Evolutionary conservation across 2,329 filamentous ascomycete species (phyloP).

Genomic region (Atkinsonella hypoxylon): DNA sequence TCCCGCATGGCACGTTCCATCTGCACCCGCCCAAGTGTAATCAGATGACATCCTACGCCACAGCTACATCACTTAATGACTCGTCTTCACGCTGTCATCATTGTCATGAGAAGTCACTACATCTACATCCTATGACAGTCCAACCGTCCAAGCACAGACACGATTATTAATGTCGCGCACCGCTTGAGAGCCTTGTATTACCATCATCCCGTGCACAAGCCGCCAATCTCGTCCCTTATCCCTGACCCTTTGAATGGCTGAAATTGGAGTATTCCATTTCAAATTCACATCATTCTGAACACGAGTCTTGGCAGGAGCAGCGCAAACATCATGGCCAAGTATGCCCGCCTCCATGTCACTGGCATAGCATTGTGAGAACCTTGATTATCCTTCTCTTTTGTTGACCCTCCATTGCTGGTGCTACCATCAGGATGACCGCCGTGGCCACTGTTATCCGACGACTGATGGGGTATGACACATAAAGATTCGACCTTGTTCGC

Average conservation of each 20-base stretch:
- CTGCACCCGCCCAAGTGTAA: not conserved
- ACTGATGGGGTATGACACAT: slow-evolving; percentile 15
- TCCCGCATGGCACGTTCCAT: not conserved
- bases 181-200: not conserved
- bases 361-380: not conserved
- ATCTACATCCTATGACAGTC: not conserved
- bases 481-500: slow-evolving; percentile 5
- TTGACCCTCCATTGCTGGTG: not conserved
- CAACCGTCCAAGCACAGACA: not conserved
- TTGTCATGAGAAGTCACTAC: not conserved
- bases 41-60: not conserved
- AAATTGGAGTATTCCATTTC: not conserved
- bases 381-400: not conserved
- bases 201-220: not conserved
- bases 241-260: not conserved
- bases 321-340: not conserved
- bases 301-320: not conserved
- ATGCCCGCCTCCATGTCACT: not conserved
- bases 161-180: not conserved
- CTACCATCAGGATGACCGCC: not conserved
- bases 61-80: not conserved
- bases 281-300: not conserved
- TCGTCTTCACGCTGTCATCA: not conserved
- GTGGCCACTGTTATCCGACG: not conserved
- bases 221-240: not conserved